Evolutionary conservation across 2,329 filamentous ascomycete species (phyloP).

Genomic region (Aspergillus sp.): DNA sequence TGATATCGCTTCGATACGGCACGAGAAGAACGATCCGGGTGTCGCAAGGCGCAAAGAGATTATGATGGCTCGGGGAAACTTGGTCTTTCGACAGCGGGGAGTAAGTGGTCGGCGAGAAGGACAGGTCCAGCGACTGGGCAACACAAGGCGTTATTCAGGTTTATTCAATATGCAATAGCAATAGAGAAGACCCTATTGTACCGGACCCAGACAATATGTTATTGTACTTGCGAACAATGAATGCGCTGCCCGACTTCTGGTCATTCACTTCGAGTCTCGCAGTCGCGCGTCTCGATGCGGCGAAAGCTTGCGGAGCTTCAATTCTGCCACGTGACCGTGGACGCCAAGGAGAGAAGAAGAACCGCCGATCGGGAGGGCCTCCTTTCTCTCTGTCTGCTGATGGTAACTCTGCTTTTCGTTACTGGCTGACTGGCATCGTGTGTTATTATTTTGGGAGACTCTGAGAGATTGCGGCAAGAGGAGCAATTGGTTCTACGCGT

Average conservation of each 20-base stretch:
- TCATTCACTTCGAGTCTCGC: not conserved
- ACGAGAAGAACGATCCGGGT: not conserved
- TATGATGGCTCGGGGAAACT: not conserved
- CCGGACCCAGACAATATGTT: not conserved
- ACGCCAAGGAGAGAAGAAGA: not conserved
- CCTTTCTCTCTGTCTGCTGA: not conserved
- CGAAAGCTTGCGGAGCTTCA: slow-evolving; percentile 1
- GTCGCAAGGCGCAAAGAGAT: not conserved
- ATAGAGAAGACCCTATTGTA: not conserved
- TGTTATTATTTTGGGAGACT: no score
- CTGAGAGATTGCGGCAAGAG: no score
- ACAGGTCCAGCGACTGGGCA: not conserved
- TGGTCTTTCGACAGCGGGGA: not conserved
- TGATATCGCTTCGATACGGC: not conserved
- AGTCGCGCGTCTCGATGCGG: not conserved
- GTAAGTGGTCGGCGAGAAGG: not conserved
- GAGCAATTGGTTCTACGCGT: not conserved
- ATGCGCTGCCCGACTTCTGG: not conserved
- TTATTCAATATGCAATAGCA: not conserved
- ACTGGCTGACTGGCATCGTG: no score
- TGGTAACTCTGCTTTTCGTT: no score
- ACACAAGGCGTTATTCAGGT: no score
- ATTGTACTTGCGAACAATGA: not conserved
- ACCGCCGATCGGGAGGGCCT: not conserved
- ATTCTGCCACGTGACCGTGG: not conserved